Evolutionary conservation across 2,329 filamentous ascomycete species (phyloP).

Genomic region (Colletotrichum sp.): DNA sequence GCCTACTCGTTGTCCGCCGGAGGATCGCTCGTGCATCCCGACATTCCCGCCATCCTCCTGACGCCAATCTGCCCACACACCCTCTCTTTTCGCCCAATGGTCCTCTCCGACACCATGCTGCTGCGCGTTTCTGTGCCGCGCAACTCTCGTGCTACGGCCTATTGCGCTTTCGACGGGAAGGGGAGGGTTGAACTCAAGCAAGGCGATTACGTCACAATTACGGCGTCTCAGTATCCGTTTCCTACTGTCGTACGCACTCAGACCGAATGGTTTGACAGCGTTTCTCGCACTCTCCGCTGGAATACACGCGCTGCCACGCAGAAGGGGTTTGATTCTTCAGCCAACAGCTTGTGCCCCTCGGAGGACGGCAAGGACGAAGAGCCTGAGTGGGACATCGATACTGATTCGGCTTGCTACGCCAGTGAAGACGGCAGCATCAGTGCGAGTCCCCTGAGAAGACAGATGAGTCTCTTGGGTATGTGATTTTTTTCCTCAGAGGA

Average conservation of each 20-base stretch:
- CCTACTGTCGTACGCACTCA: slow-evolving; percentile 90
- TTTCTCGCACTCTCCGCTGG: slow-evolving; percentile 91
- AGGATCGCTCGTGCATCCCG: slow-evolving; percentile 93
- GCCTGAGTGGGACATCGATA: slow-evolving; percentile 92
- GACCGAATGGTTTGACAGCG: slow-evolving; percentile 96
- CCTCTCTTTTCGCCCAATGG: slow-evolving; percentile 96
- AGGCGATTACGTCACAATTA: slow-evolving; percentile 95
- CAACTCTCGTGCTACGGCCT: slow-evolving; percentile 88
- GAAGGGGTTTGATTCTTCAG: slow-evolving; percentile 76
- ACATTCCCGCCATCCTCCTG: slow-evolving; percentile 94
- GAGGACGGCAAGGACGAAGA: slow-evolving; percentile 60
- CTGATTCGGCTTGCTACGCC: slow-evolving; percentile 74
- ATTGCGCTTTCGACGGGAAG: slow-evolving; percentile 98
- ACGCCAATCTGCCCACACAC: slow-evolving; percentile 98
- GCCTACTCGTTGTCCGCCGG: slow-evolving; percentile 96
- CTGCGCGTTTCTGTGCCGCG: slow-evolving; percentile 87
- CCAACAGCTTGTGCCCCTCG: slow-evolving; percentile 28
- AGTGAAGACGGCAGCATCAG: slow-evolving; percentile 75
- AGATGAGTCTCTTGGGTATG: slow-evolving; percentile 76
- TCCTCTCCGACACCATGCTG: slow-evolving; percentile 92
- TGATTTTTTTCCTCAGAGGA: slow-evolving; percentile 28
- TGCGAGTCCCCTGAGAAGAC: slow-evolving; percentile 71
- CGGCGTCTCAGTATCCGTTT: slow-evolving; percentile 95
- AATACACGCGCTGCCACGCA: slow-evolving; percentile 92
- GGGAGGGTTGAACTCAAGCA: slow-evolving; percentile 90